Evolutionary conservation across 129 eudicot genomes (phyloP), one percentile per base, ranked within the genome.

Genomic region (Silybum marianum): DNA sequence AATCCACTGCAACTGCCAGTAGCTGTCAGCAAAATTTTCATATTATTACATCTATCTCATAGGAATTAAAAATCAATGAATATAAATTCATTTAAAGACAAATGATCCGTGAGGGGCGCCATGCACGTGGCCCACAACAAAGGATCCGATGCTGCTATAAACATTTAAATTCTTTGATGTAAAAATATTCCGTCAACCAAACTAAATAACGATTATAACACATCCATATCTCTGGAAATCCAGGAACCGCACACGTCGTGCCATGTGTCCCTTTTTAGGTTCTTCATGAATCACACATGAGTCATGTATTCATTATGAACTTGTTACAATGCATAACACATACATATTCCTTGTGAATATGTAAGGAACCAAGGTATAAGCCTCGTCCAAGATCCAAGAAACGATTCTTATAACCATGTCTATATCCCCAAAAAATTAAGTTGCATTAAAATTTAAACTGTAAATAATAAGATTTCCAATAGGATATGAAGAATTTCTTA

Each of bases 71-170:
- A 51, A 16, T 13, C 1, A 38, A 38, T 38, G 42, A 38, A 6
- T 4, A 34, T 39, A 0, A 22, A 65, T 9, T 65, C 73, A 77
- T 66, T 77, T 34, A 39, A 78, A 78, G 74, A 78, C 81, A 78
- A 78, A 78, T 78, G 81, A 78, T 78, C 81, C 81, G 81, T 78
- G 74, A 78, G 74, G 65, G 81, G 26, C 81, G 67, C 32, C 60
- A 78, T 78, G 66, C 74, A 78, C 81, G 40, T 78, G 81, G 81
- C 62, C 81, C 81, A 39, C 73, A 78, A 38, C 81, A 24, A 78
- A 68, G 81, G 66, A 78, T 78, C 81, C 81, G n/a, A 78, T 66
- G 81, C 74, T 58, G 66, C 66, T 58, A 58, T 58, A 18, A 6
- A 18, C 66, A 58, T 18, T 58, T 58, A 58, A 58, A 19, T 4